Evolutionary conservation across 805 yeast genomes (phyloP), one percentile per base, ranked within the genome.

Genomic region (Candida sakaeoensis): DNA sequence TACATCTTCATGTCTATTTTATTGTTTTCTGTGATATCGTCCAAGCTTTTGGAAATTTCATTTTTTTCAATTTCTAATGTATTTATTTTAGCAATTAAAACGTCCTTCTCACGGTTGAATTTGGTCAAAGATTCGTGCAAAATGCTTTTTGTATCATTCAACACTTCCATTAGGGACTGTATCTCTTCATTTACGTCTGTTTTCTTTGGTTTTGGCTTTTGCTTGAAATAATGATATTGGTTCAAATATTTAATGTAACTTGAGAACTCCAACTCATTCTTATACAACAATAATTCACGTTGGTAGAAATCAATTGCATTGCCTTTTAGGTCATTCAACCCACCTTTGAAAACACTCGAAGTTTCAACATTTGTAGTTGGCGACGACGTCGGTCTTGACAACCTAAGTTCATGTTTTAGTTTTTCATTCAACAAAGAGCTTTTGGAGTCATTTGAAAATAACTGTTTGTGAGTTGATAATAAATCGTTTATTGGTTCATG

Each of bases 221-320:
- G 34, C 25, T 46, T 42, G 7, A 55, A 40, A 36, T 54, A 55
- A 18, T 48, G 40, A 30, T 37, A 61, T 47, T 72, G 70, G 40
- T 64, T 66, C 43, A 76, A 62, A 37, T 72, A 65, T 36, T 74
- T 75, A 48, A 78, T 52, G 54, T 75, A 80, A 36, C 70, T 67
- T 3, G 77, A 64, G 49, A 82, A 82, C 36, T 79, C 82, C 27
- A 79, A 60, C 52, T 82, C 88, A 53, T 82, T 82, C 37, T 71
- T 70, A 42, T 70, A 49, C 26, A 81, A 61, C 40, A 81, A 54
- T 12, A 80, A 58, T 50, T 82, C 86, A 41, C 86, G 63, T 40
- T 75, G 75, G 43, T 74, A 79, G 47, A 70, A 78, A 27, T 72
- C 73, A 10, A 71, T 35, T 0, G 63, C 52, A 3, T 57, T 58